Conservation (phyloP, 148 eudicot species). For the Selenicereus undatus region DNA sequence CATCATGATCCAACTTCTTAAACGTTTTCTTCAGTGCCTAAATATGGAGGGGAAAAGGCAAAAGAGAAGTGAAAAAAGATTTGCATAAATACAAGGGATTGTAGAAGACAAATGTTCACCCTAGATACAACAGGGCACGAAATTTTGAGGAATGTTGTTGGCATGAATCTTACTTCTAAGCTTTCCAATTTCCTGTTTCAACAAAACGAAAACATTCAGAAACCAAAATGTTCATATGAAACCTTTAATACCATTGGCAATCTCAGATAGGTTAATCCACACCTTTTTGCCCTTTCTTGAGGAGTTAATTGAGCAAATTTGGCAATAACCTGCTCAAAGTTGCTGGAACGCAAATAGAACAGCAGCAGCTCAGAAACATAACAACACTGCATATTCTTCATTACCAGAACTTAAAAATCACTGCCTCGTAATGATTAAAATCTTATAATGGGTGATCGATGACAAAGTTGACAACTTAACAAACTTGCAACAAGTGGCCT, state of each 20-base stretch:
- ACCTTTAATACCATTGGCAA: neutral
- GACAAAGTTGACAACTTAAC: slow-evolving; percentile 1
- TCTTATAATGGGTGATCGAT: neutral
- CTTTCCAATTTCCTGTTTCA: slow-evolving; percentile 91
- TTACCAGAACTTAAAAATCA: no score
- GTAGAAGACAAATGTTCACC: neutral
- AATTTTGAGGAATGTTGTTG: neutral
- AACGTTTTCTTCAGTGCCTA: slow-evolving; percentile 75
- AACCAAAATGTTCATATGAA: slow-evolving; percentile 1
- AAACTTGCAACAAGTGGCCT: neutral
- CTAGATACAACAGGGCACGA: neutral
- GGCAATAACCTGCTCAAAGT: slow-evolving; percentile 76
- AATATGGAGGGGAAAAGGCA: neutral
- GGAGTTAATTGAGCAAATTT: slow-evolving; percentile 78
- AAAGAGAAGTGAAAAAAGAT: neutral
- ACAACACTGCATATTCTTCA: neutral
- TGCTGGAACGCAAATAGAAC: slow-evolving; percentile 41
- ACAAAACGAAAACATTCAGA: slow-evolving; percentile 22
- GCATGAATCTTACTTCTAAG: slow-evolving; percentile 73
- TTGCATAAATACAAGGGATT: neutral
- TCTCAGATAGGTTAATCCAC: neutral
- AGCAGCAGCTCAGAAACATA: slow-evolving; percentile 7
- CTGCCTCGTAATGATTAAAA: neutral
- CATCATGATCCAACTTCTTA: slow-evolving; percentile 73
- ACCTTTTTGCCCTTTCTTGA: slow-evolving; percentile 86